Conservation (phyloP, 306 rosid species). For the Arachis hypogaea region DNA sequence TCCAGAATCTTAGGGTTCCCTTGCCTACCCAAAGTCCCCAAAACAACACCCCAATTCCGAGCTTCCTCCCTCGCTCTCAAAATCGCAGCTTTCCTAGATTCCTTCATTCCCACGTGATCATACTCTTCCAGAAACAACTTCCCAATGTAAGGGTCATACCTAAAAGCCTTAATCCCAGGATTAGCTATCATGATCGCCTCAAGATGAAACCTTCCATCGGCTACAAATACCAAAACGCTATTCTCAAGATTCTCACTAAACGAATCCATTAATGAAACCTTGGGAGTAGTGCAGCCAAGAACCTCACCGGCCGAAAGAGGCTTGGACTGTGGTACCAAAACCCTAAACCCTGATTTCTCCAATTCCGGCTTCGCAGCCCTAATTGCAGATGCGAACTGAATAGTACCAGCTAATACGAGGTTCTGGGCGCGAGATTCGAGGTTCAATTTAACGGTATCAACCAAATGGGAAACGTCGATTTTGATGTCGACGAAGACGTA, state of each 20-base stretch:
- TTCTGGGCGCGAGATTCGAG: conserved; percentile 40
- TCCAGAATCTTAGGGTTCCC: conserved; percentile 89
- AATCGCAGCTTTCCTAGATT: conserved; percentile 65
- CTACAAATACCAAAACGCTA: conserved; percentile 69
- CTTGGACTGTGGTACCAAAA: conserved; percentile 81
- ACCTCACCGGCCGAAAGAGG: conserved; percentile 92
- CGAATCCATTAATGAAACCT: conserved; percentile 36
- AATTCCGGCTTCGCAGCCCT: conserved; percentile 71
- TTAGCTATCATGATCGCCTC: conserved; percentile 97
- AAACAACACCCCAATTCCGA: conserved; percentile 76
- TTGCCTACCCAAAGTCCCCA: conserved; percentile 95
- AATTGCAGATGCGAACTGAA: conserved; percentile 84
- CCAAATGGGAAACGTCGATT: conserved; percentile 59
- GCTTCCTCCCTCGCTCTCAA: conserved; percentile 62
- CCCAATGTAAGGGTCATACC: conserved; percentile 85
- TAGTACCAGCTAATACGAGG: conserved; percentile 79
- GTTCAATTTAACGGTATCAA: conserved; percentile 62
- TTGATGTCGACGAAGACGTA: conserved; percentile 89
- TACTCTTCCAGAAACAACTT: conserved; percentile 86
- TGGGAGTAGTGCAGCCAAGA: conserved; percentile 94
- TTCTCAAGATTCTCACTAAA: conserved; percentile 45
- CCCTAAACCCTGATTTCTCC: conserved; percentile 69
- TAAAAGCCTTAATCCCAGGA: conserved; percentile 70
- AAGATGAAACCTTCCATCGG: conserved; percentile 91
- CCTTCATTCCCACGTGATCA: conserved; percentile 87